phyloP scores from a whole-genome alignment of 192 early-diverging fungal genomes.

The Coemansia sp. region DNA sequence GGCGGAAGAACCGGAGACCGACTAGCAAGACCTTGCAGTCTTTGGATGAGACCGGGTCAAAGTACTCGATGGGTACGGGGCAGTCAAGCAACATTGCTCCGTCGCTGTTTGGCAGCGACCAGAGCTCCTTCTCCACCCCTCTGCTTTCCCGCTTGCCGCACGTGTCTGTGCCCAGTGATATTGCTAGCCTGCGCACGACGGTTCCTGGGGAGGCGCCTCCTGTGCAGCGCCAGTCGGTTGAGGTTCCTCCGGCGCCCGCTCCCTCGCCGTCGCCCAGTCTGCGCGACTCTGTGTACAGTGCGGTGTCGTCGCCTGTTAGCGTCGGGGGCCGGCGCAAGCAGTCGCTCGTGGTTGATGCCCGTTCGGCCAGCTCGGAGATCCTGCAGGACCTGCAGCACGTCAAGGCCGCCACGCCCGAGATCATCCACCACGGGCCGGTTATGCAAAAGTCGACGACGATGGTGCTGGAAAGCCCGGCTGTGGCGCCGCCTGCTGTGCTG shows the following conservation, averaged over 20 bases:
- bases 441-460: slow-evolving; percentile 7
- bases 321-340: slow-evolving; percentile 49
- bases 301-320: slow-evolving; percentile 44
- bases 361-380: slow-evolving; percentile 31
- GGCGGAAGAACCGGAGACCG: background rate
- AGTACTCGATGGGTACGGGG: slow-evolving; percentile 30
- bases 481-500: background rate
- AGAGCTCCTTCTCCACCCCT: slow-evolving; percentile 45
- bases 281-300: slow-evolving; percentile 22
- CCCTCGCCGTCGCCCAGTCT: background rate
- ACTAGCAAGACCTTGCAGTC: slow-evolving; percentile 17
- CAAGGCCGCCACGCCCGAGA: slow-evolving; percentile 18
- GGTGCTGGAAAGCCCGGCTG: slow-evolving; percentile 33
- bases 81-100: slow-evolving; percentile 52
- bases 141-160: slow-evolving; percentile 36
- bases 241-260: background rate
- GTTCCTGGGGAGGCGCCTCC: background rate
- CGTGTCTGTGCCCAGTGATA: slow-evolving; percentile 46
- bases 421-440: background rate
- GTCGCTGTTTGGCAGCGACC: slow-evolving; percentile 52
- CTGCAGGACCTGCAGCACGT: slow-evolving; percentile 35
- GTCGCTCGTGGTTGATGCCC: slow-evolving; percentile 43
- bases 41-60: slow-evolving; percentile 18
- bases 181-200: slow-evolving; percentile 39
- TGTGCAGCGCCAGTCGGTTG: background rate